phyloP scores from a whole-genome alignment of 2,329 filamentous ascomycete species.

The Pseudogymnoascus sp. region DNA sequence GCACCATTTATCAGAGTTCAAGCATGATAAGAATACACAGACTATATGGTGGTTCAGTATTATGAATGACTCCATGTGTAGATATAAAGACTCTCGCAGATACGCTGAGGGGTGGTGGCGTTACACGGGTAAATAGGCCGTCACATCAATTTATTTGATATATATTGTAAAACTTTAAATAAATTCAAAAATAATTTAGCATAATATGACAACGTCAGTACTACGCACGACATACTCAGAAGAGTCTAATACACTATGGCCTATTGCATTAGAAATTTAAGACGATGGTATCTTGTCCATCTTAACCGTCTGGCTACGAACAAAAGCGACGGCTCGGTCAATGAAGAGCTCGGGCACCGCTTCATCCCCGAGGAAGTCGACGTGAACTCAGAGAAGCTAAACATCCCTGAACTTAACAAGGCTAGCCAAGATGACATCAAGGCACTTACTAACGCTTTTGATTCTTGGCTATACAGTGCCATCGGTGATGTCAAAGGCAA shows the following conservation, averaged over 20 bases:
- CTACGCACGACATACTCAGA: not conserved
- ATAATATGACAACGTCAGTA: not conserved
- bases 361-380: slow-evolving; percentile 1
- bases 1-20: not conserved
- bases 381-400: not conserved
- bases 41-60: not conserved
- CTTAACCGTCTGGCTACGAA: not conserved
- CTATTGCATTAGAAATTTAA: not conserved
- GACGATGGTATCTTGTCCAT: not conserved
- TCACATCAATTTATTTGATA: not conserved
- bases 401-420: not conserved
- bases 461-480: not conserved
- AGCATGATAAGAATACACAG: not conserved
- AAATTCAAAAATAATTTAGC: not conserved
- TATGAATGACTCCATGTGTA: not conserved
- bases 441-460: not conserved
- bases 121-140: not conserved
- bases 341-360: not conserved
- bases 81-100: not conserved
- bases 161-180: not conserved
- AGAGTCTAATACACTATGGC: not conserved
- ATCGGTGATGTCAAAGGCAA: not conserved
- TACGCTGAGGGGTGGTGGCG: not conserved
- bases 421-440: not conserved
- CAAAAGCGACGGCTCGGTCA: not conserved